A percentile compares a stretch with the other conserved stretches of the same genome.
phyloP scores from a whole-genome alignment of 2,329 filamentous ascomycete species.

The Fusarium nematophilum region DNA sequence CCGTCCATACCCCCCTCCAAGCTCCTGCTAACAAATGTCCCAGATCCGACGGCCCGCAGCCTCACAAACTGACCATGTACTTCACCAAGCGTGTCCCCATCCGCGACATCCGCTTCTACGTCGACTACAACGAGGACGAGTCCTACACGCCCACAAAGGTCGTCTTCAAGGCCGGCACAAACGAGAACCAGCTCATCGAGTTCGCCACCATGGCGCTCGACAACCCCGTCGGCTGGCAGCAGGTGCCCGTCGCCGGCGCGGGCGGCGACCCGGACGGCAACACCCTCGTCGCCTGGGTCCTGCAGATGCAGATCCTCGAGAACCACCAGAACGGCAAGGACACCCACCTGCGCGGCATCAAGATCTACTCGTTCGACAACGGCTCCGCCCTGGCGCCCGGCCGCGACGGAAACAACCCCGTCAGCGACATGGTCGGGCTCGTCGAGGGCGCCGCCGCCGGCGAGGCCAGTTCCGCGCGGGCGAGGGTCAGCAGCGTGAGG shows the following conservation, averaged over 20 bases:
- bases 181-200: constrained; percentile 89
- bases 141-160: constrained; percentile 97
- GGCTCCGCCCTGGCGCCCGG: constrained; percentile 58
- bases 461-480: constrained; percentile 12
- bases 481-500: constrained; percentile 46
- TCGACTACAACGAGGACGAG: constrained; percentile 94
- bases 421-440: constrained; percentile 45
- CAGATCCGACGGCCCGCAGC: constrained; percentile 85
- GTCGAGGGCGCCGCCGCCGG: constrained; percentile 30
- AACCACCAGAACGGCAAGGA: constrained; percentile 99
- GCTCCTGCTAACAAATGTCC: background rate
- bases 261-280: constrained; percentile 73
- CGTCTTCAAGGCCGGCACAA: constrained; percentile 87
- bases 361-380: constrained; percentile 76
- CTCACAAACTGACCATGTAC: constrained; percentile 84
- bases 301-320: constrained; percentile 91
- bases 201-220: constrained; percentile 84
- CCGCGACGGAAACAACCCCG: constrained; percentile 49
- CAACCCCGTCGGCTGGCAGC: constrained; percentile 89
- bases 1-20: background rate
- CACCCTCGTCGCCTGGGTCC: constrained; percentile 86
- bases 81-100: constrained; percentile 87
- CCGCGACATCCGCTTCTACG: constrained; percentile 80
- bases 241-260: constrained; percentile 72
- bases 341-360: constrained; percentile 94